phyloP scores from a whole-genome alignment of 805 yeast species.

The Blastobotrys americana region DNA sequence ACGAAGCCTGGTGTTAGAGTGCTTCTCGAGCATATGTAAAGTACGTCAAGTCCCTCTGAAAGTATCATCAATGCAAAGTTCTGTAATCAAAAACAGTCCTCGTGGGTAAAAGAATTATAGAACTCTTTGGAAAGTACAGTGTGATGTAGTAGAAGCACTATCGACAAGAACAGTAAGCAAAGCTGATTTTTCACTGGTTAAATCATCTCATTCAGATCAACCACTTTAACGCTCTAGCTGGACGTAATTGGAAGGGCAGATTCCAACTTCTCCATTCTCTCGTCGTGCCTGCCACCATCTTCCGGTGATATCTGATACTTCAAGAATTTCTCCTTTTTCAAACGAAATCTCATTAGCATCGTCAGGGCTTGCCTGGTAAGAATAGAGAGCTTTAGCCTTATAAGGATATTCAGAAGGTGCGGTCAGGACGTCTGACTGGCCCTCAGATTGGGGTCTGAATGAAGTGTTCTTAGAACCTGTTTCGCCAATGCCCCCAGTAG shows the following conservation, averaged over 20 bases:
- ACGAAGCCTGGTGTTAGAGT: too few species aligned
- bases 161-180: too few species aligned
- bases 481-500: conserved; percentile 13
- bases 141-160: too few species aligned
- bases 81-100: too few species aligned
- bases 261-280: conserved; percentile 86
- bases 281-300: conserved; percentile 98
- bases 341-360: conserved; percentile 91
- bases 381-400: conserved; percentile 78
- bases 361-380: conserved; percentile 82
- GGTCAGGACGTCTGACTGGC: conserved; percentile 13
- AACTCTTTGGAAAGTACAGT: too few species aligned
- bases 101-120: too few species aligned
- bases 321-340: conserved; percentile 82
- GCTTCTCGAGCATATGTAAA: too few species aligned
- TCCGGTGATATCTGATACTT: conserved; percentile 87
- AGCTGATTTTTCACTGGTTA: too few species aligned
- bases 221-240: conserved; percentile 42
- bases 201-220: too few species aligned
- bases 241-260: conserved; percentile 92
- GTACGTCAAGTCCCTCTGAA: too few species aligned
- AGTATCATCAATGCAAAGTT: too few species aligned
- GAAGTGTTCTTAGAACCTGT: conserved; percentile 1
- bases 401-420: conserved; percentile 57
- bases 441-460: neutral